These are phyloP conservation scores for Lithospermum erythrorhizon DNA, from an alignment of 257 asterid genomes.

Conservation along the genomic window DNA sequence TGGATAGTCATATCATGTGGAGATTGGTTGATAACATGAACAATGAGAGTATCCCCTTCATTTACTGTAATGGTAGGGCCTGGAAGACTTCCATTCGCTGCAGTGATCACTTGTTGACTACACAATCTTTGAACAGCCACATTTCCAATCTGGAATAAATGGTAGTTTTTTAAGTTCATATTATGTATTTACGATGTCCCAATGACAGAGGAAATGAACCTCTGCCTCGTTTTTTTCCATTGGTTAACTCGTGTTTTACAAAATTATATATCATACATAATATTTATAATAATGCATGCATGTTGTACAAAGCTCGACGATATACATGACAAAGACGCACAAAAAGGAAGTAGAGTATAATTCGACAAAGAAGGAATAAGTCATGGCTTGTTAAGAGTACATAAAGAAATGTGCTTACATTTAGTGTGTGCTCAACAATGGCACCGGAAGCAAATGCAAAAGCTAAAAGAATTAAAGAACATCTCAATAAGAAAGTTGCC, in stretches of 20 bases:
- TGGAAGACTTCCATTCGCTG: conserved; percentile 3
- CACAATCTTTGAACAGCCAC: not conserved
- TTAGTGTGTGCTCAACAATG: not conserved
- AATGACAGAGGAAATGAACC: too few relatives aligned
- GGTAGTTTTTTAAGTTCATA: too few relatives aligned
- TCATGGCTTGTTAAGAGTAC: too few relatives aligned
- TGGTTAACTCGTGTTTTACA: too few relatives aligned
- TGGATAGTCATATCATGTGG: conserved; percentile 1
- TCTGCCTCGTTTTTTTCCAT: too few relatives aligned
- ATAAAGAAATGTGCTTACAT: not conserved
- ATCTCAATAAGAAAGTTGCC: not conserved
- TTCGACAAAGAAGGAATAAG: too few relatives aligned
- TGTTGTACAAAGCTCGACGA: too few relatives aligned
- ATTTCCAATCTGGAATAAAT: not conserved
- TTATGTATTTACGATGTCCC: not conserved
- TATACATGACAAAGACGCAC: too few relatives aligned
- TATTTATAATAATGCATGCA: too few relatives aligned
- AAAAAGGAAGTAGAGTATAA: too few relatives aligned
- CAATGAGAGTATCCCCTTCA: conserved; percentile 3
- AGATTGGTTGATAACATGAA: conserved; percentile 1
- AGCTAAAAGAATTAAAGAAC: not conserved
- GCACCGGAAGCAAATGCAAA: not conserved
- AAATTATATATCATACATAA: too few relatives aligned
- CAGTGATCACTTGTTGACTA: not conserved
- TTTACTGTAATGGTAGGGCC: not conserved